A percentile compares a stretch with the other conserved stretches of the same genome.
Conservation (phyloP, 306 rosid species). For the Quercus parvula region DNA sequence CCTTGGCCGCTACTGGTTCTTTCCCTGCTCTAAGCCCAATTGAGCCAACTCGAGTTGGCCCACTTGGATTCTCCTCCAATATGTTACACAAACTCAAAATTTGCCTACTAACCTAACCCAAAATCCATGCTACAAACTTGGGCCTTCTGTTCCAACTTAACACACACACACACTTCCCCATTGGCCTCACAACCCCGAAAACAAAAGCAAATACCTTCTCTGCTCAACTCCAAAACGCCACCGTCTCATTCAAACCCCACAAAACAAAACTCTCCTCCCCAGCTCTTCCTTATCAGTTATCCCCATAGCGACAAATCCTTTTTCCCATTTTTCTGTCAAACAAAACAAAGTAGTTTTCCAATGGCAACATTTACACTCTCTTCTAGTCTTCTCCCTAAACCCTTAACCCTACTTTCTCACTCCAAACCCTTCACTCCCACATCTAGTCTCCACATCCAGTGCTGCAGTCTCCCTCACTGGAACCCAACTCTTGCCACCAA, state of each 20-base stretch:
- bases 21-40: neutral
- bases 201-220: neutral
- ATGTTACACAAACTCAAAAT: neutral
- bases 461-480: constrained; percentile 27
- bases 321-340: neutral
- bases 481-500: neutral
- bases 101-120: neutral
- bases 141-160: neutral
- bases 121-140: neutral
- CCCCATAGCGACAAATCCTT: neutral
- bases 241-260: neutral
- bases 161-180: too few species aligned
- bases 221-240: neutral
- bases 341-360: neutral
- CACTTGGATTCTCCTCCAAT: neutral
- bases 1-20: too few species aligned
- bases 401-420: constrained; percentile 40
- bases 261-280: neutral
- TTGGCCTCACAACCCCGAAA: too few species aligned
- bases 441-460: neutral
- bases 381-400: constrained; percentile 34
- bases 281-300: too few species aligned
- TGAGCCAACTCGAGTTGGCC: neutral
- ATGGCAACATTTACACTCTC: constrained; percentile 58
- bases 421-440: constrained; percentile 26